Evolutionary conservation across 2,329 filamentous ascomycete species (phyloP), one percentile per base, ranked within the genome.

Genomic region (Sporothrix globosa): DNA sequence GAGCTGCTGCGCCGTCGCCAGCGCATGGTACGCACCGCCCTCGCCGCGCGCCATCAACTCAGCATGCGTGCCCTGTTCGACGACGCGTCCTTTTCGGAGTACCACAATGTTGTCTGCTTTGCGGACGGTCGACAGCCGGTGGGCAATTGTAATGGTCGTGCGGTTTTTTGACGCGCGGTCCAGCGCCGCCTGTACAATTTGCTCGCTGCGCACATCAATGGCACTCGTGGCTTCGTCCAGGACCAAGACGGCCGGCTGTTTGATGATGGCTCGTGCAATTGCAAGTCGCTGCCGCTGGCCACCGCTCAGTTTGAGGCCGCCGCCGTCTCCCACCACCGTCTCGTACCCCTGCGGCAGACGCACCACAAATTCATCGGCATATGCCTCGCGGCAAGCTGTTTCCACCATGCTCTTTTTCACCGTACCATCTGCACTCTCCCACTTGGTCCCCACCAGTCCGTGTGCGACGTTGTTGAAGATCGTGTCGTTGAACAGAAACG

Each of bases 251-350:
- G 76, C 74, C 3, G 77, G 77, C 17, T 74, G 69, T 70, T 76
- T 76, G 54, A 78, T 74, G 41, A 78, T 77, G 52, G 74, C 75
- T 41, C 77, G 72, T 0, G 77, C 77, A 50, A 78, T 91, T 2
- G 91, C 91, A 30, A 96, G 85, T 5, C 93, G 87, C 77, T 96
- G 92, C n/a, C 92, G 87, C 77, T 97, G 92, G 0, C 93, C 93
- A 1, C 77, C 78, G 13, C 90, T 93, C 0, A 96, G 82, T 75
- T 92, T 92, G 54, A 91, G 90, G 1, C 92, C 92, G 1, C 92
- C 92, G n/a, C 86, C 86, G 75, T 96, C 92, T 0, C 92, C 92
- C 1, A 96, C 92, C 4, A 86, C 79, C 0, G 92, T 93, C 1
- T 90, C 85, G 76, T 94, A 94, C 0, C 88, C 87, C 81, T 85